Conservation (phyloP, 1,284 basidiomycete genomes). For the Vanrija humicola region DNA sequence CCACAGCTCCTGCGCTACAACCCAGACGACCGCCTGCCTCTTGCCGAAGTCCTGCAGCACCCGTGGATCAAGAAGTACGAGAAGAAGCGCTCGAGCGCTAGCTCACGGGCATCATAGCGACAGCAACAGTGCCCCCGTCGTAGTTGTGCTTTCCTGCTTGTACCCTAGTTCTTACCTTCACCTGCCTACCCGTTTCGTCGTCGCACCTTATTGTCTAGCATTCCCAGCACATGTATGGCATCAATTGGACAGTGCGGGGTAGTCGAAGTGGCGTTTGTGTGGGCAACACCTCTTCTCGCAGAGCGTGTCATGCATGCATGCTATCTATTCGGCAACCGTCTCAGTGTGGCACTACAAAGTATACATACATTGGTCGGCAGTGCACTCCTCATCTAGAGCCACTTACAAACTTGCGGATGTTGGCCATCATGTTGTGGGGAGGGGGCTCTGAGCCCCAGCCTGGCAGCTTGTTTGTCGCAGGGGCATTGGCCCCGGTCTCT, state of each 20-base stretch:
- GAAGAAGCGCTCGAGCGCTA: slow-evolving; percentile 31
- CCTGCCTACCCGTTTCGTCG: not conserved
- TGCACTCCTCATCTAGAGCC: too few relatives aligned
- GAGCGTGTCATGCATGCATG: too few relatives aligned
- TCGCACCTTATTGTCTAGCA: not conserved
- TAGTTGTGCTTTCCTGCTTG: not conserved
- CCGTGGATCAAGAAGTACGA: slow-evolving; percentile 88
- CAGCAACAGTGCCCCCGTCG: not conserved
- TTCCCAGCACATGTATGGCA: not conserved
- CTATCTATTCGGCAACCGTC: too few relatives aligned
- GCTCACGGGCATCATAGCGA: slow-evolving; percentile 3
- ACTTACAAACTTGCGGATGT: too few relatives aligned
- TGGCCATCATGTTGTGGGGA: too few relatives aligned
- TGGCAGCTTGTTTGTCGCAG: too few relatives aligned
- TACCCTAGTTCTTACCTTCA: not conserved
- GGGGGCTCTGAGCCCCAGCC: too few relatives aligned
- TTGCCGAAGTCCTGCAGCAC: slow-evolving; percentile 75
- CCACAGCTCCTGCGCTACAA: slow-evolving; percentile 79
- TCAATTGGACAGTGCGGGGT: not conserved
- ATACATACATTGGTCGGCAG: too few relatives aligned
- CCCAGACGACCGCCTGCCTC: slow-evolving; percentile 74
- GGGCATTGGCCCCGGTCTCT: too few relatives aligned
- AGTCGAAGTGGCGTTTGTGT: not conserved
- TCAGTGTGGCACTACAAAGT: too few relatives aligned
- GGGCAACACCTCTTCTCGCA: too few relatives aligned